Percentiles rank a stretch among this genome's conserved stretches.
These are phyloP conservation scores for Fusarium scirpi DNA, from an alignment of 2,329 filamentous ascomycete species.

Conservation along the genomic window DNA sequence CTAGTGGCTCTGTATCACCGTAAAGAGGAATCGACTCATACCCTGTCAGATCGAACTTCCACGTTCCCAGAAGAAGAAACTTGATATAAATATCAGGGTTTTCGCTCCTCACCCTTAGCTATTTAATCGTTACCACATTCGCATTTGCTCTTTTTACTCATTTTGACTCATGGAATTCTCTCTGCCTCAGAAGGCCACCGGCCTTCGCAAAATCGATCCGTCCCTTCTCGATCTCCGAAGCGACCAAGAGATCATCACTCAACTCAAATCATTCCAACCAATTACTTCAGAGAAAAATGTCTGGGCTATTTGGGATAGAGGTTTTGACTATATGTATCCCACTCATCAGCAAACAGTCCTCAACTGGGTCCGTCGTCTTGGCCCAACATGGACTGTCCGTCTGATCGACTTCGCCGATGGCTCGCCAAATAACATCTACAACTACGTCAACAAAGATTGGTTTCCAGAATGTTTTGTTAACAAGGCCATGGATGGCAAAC, in stretches of 20 bases:
- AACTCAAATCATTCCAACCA: constrained; percentile 48
- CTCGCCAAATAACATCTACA: constrained; percentile 54
- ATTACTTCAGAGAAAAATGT: constrained; percentile 57
- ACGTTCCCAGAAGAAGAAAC: not conserved
- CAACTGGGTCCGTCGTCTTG: constrained; percentile 58
- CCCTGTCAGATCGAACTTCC: not conserved
- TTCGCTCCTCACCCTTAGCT: not conserved
- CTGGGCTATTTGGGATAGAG: constrained; percentile 60
- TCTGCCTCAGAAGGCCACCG: constrained; percentile 7
- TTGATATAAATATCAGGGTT: not conserved
- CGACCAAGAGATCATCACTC: constrained; percentile 49
- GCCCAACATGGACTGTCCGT: constrained; percentile 56
- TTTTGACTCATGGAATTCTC: not conserved
- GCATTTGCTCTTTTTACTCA: too few species aligned
- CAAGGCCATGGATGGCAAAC: constrained; percentile 55
- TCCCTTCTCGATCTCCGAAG: constrained; percentile 44
- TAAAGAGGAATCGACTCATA: not conserved
- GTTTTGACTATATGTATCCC: constrained; percentile 52
- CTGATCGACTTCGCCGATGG: constrained; percentile 52
- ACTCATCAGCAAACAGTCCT: constrained; percentile 55
- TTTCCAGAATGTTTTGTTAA: constrained; percentile 43
- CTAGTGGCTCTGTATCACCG: too few species aligned
- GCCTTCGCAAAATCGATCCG: constrained; percentile 15
- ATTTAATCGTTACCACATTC: not conserved
- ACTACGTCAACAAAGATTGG: constrained; percentile 49